Conservation (phyloP, 768 basidiomycete species). For the Boletellus emodensis region DNA sequence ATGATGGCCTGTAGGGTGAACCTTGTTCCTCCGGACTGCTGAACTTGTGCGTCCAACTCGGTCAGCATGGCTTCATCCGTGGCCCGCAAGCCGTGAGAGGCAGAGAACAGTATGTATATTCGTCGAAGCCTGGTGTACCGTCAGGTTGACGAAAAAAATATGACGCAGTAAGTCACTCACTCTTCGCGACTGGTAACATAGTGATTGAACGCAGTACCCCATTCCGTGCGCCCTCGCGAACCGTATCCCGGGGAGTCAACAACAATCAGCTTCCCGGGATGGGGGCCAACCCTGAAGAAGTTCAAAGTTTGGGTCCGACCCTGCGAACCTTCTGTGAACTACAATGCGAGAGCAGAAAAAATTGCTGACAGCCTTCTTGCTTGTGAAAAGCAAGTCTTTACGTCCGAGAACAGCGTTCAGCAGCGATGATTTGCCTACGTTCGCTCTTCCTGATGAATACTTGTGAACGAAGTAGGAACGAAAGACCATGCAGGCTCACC, state of each 20-base stretch:
- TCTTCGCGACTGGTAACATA: conserved; percentile 59
- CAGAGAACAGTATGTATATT: conserved; percentile 69
- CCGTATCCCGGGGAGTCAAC: conserved; percentile 86
- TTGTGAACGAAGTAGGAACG: neutral
- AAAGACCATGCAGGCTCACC: conserved; percentile 12
- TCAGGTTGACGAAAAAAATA: neutral
- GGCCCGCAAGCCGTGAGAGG: conserved; percentile 55
- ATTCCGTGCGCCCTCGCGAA: conserved; percentile 64
- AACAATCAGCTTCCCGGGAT: conserved; percentile 52
- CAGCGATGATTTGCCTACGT: conserved; percentile 72
- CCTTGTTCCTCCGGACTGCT: conserved; percentile 34
- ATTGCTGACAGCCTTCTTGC: conserved; percentile 63
- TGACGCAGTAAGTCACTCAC: conserved; percentile 37
- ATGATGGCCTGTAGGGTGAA: conserved; percentile 70
- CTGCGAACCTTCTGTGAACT: conserved; percentile 32
- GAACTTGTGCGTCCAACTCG: conserved; percentile 36
- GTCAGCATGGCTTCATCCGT: conserved; percentile 61
- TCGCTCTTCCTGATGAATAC: conserved; percentile 57
- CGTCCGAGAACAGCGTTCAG: conserved; percentile 66
- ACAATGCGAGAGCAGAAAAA: neutral
- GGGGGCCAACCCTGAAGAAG: conserved; percentile 64
- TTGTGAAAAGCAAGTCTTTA: conserved; percentile 53
- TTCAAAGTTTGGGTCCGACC: conserved; percentile 71
- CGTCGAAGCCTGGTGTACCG: conserved; percentile 51
- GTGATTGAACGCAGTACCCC: conserved; percentile 66